Evolutionary conservation across 805 yeast species (phyloP).

Genomic region (Saturnispora sekii): DNA sequence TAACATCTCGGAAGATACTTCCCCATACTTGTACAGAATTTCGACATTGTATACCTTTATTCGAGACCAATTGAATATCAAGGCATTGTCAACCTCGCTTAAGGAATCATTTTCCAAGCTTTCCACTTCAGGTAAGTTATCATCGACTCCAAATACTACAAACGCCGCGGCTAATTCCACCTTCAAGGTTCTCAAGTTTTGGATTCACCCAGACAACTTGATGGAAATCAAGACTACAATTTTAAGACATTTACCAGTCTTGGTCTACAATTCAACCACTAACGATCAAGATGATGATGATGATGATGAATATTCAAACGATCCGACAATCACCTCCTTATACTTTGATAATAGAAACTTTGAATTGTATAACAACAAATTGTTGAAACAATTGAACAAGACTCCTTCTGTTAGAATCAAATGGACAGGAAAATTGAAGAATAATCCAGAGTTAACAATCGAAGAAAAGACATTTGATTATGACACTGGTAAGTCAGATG

Average conservation of each 20-base stretch:
- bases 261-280: constrained; percentile 55
- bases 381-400: constrained; percentile 51
- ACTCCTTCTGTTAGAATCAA: constrained; percentile 73
- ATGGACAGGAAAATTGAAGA: constrained; percentile 80
- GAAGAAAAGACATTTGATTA: constrained; percentile 72
- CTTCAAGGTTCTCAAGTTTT: constrained; percentile 69
- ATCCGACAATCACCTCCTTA: constrained; percentile 77
- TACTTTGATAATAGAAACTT: constrained; percentile 81
- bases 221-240: constrained; percentile 98
- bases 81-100: constrained; percentile 27
- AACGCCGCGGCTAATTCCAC: constrained; percentile 14
- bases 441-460: constrained; percentile 67
- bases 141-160: constrained; percentile 25
- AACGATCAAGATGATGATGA: constrained; percentile 33
- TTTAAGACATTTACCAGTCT: constrained; percentile 84
- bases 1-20: constrained; percentile 71
- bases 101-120: constrained; percentile 39
- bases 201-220: constrained; percentile 94
- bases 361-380: constrained; percentile 77
- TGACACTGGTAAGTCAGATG: constrained; percentile 35
- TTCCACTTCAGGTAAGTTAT: constrained; percentile 30
- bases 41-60: constrained; percentile 74
- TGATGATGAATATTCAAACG: constrained; percentile 44
- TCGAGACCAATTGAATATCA: constrained; percentile 54
- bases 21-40: constrained; percentile 77